phyloP scores from a whole-genome alignment of 345 rosid genomes.

The Jatropha curcas region DNA sequence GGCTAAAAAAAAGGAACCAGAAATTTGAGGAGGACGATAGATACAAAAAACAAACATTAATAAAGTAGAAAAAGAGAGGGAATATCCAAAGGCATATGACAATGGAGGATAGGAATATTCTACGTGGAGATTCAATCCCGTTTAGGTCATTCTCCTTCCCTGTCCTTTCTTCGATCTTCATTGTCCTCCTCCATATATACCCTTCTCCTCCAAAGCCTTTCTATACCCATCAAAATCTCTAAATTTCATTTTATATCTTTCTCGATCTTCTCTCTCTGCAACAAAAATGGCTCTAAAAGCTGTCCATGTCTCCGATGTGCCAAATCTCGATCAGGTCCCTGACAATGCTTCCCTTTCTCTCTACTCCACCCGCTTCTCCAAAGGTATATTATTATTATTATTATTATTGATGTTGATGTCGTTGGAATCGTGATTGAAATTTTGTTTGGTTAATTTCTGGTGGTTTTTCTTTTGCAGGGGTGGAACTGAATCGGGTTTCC shows the following conservation, averaged over 20 bases:
- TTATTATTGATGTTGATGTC: not conserved
- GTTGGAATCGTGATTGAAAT: not conserved
- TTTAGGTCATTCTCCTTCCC: not conserved
- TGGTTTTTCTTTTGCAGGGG: slow-evolving; percentile 32
- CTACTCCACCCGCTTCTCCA: slow-evolving; percentile 39
- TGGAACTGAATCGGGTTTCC: slow-evolving; percentile 35
- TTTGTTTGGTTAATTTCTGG: not conserved
- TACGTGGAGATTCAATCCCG: slow-evolving; percentile 6
- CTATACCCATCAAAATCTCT: not conserved
- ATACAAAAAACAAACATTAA: too few relatives aligned
- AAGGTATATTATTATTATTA: slow-evolving; percentile 17
- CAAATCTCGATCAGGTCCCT: slow-evolving; percentile 63
- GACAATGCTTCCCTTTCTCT: slow-evolving; percentile 48
- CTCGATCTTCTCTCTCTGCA: not conserved
- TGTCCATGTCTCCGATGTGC: slow-evolving; percentile 81
- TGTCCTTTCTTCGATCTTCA: not conserved
- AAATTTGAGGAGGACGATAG: too few relatives aligned
- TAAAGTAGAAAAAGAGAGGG: not conserved
- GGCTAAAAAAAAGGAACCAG: not conserved
- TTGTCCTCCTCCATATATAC: slow-evolving; percentile 13
- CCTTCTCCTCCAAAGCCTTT: not conserved
- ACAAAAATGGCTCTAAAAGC: slow-evolving; percentile 76
- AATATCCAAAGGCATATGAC: slow-evolving; percentile 29
- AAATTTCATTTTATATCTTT: not conserved
- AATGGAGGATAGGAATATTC: slow-evolving; percentile 26